These are phyloP conservation scores for Pascua sp. DNA, from an alignment of 1,284 basidiomycete genomes.

Conservation along the genomic window DNA sequence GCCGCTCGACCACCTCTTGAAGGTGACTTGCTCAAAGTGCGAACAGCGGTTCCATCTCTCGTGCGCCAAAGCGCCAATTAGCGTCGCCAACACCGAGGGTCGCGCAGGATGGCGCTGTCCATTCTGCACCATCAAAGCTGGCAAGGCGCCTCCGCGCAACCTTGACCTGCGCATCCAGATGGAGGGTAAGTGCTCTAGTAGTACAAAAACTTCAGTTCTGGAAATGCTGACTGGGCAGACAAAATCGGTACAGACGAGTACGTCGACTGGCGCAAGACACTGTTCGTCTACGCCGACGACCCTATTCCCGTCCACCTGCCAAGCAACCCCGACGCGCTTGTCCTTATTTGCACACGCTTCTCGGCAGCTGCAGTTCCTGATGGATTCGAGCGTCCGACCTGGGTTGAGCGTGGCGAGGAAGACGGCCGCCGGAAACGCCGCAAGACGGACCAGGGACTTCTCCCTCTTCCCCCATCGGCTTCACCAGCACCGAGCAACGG, in stretches of 20 bases:
- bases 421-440: conserved; percentile 12
- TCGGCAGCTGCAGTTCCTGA: conserved; percentile 10
- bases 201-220: not conserved
- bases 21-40: conserved; percentile 37
- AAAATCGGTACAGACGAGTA: conserved; percentile 35
- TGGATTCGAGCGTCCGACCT: conserved; percentile 13
- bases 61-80: conserved; percentile 35
- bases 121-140: conserved; percentile 42
- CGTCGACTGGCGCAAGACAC: conserved; percentile 39
- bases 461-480: not conserved
- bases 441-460: conserved; percentile 4
- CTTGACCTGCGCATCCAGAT: conserved; percentile 38
- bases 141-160: conserved; percentile 26
- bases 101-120: conserved; percentile 38
- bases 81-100: conserved; percentile 8
- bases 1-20: conserved; percentile 24
- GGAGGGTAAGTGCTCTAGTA: conserved; percentile 23
- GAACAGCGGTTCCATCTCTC: conserved; percentile 40
- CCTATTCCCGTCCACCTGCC: conserved; percentile 19
- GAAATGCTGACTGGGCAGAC: conserved; percentile 11
- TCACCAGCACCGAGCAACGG: not conserved
- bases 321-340: conserved; percentile 6
- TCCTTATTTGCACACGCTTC: conserved; percentile 10
- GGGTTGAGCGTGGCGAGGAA: conserved; percentile 7
- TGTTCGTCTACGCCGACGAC: conserved; percentile 27